phyloP scores from a whole-genome alignment of 1,284 basidiomycete species.

The Apiotrichum montevideense region DNA sequence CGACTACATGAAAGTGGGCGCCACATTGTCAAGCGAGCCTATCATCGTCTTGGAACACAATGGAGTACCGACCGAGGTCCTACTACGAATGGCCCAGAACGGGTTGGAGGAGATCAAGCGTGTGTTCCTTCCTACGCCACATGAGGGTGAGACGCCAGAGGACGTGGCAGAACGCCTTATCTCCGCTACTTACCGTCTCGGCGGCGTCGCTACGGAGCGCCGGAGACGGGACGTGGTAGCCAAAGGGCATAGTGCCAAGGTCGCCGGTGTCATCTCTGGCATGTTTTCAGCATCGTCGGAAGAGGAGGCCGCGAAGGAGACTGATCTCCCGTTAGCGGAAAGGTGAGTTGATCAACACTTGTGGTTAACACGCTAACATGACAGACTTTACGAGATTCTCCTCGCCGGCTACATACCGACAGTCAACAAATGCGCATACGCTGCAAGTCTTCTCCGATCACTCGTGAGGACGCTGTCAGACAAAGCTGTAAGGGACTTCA shows the following conservation, averaged over 20 bases:
- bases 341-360: slow-evolving; percentile 13
- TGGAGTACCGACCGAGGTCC: slow-evolving; percentile 22
- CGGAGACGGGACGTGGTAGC: slow-evolving; percentile 17
- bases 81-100: slow-evolving; percentile 19
- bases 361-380: background rate
- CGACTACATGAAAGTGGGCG: slow-evolving; percentile 23
- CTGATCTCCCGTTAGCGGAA: slow-evolving; percentile 19
- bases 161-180: slow-evolving; percentile 20
- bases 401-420: slow-evolving; percentile 22
- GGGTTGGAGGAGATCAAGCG: slow-evolving; percentile 20
- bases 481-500: slow-evolving; percentile 20
- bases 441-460: slow-evolving; percentile 22
- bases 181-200: slow-evolving; percentile 16
- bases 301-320: background rate
- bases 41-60: slow-evolving; percentile 28
- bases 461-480: slow-evolving; percentile 20
- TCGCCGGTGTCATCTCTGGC: slow-evolving; percentile 18
- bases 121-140: slow-evolving; percentile 13
- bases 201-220: slow-evolving; percentile 27
- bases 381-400: slow-evolving; percentile 7
- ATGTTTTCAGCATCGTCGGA: background rate
- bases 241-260: slow-evolving; percentile 20
- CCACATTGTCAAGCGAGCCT: slow-evolving; percentile 26
- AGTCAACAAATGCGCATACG: slow-evolving; percentile 5
- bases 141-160: slow-evolving; percentile 19